Evolutionary conservation across 371 early-diverging fungal genomes (phyloP).

Genomic region (Fennellomyces sp.): DNA sequence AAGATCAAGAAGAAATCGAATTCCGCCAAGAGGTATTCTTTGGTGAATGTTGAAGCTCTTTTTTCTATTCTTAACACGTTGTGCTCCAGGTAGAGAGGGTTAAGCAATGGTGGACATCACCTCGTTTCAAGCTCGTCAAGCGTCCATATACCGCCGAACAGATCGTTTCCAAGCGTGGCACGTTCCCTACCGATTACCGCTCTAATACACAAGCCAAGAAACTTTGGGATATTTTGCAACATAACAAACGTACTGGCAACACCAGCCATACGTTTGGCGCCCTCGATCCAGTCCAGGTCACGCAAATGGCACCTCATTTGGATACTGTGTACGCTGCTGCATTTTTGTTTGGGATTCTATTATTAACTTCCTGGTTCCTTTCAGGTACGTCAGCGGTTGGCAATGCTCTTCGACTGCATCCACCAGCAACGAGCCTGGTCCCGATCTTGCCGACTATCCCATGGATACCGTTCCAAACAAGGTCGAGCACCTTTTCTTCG

Average conservation of each 20-base stretch:
- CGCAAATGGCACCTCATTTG: conserved; percentile 95
- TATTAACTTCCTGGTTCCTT: not conserved
- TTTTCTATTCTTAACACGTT: not conserved
- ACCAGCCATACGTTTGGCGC: conserved; percentile 95
- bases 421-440: conserved; percentile 97
- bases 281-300: conserved; percentile 80
- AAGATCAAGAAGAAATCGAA: conserved; percentile 21
- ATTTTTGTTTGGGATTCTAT: too few species aligned
- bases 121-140: conserved; percentile 82
- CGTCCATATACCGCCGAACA: conserved; percentile 94
- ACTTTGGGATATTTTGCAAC: conserved; percentile 84
- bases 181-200: conserved; percentile 74
- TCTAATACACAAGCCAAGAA: conserved; percentile 93
- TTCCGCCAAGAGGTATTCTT: conserved; percentile 47
- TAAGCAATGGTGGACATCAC: conserved; percentile 90
- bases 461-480: conserved; percentile 99
- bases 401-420: conserved; percentile 98
- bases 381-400: conserved; percentile 95
- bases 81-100: conserved; percentile 68
- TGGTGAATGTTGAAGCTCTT: not conserved
- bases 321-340: conserved; percentile 80
- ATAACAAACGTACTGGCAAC: conserved; percentile 77
- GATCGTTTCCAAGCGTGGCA: conserved; percentile 92
- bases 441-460: conserved; percentile 98
- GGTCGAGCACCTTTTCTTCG: conserved; percentile 97